Base-by-base conservation (phyloP, 768 basidiomycete genomes). In the Leccinum variicolor region DNA sequence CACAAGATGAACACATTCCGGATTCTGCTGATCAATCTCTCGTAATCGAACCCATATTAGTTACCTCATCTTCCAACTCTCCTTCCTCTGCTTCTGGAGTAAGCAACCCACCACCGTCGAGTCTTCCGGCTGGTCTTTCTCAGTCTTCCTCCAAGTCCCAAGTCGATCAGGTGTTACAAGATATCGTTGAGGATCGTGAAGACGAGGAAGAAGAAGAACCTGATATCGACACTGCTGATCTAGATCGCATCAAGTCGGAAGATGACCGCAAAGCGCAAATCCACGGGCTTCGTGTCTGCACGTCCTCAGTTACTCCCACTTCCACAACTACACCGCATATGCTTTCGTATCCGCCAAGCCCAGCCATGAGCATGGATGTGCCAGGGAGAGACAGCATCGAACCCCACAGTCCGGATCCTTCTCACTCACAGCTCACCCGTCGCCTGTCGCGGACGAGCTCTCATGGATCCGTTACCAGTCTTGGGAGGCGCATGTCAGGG, bases 211-310 rank as follows among this genome's bases (percentile, higher is more conserved):
- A 82, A 43, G 64, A 55, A 23, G 73, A 74, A 17, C 67, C 52
- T 6, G 48, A 51, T 7, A 45, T 50, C 7, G 26, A 64, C 2
- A 50, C 51, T 6, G 50, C 50, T 13, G 58, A 53, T 3, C 55
- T 69, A 39, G 71, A 64, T 15, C 62, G 64, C 15, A 59, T 55
- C 2, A 56, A 62, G 43, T 55, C 61, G 4, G 64, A 58, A 13
- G 64, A 64, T 9, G 59, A 66, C 57, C 47, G 46, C 43, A 33
- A 59, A 21, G 66, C 74, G 5, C 78, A 80, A 57, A 80, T 86
- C 36, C 83, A 85, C 52, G 84, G 85, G 10, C 67, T 87, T 62
- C 77, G 82, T 59, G 82, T 86, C 50, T 78, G 76, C 31, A 86
- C 82, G 0, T 64, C 74, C 0, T 75, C 78, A 7, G 57, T 73